Evolutionary conservation across 805 yeast genomes (phyloP), one percentile per base, ranked within the genome.

Genomic region (Cyberlindnera lachancei): DNA sequence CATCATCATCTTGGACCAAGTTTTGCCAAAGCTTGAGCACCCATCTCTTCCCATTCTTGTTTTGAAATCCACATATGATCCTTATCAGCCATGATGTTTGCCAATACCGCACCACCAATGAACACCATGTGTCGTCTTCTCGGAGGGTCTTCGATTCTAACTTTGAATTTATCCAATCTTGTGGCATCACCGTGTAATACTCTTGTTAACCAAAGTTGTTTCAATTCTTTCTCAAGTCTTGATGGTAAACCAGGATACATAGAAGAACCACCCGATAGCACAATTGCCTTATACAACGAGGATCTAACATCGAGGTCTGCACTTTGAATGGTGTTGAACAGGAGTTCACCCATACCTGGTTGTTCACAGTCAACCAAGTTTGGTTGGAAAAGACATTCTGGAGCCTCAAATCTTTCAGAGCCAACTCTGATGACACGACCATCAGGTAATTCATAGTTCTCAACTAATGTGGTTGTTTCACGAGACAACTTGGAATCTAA

Each of bases 191-290:
- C 87, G 43, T 80, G 75, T 39, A 92, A 73, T 14, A 92, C 95
- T 52, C 77, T 75, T 3, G 94, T 79, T 45, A 83, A 78, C 97
- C 97, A 92, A 47, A 85, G 75, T 59, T 92, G 98, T 63, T 92
- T 92, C 59, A 92, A 70, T 59, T 92, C 98, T 58, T 85, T 90
- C 59, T 92, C 97, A 46, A 92, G 66, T 52, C 98, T 73, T 10
- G 95, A 82, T 14, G 98, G 98, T 46, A 92, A 72, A 19, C 98
- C 98, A 2, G 98, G 97, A 55, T 92, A 92, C 98, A 92, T 92
- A 31, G 95, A 82, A 2, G 97, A 88, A 36, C 98, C 98, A 56
- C 98, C 98, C 6, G 95, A 84, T 27, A 92, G 70, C 18, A 92
- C 97, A 56, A 92, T 83, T 3, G 96, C 94, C 53, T 81, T 84